Evolutionary conservation across 495 filamentous ascomycete species (phyloP).

Genomic region (Penicillium pancosmium): DNA sequence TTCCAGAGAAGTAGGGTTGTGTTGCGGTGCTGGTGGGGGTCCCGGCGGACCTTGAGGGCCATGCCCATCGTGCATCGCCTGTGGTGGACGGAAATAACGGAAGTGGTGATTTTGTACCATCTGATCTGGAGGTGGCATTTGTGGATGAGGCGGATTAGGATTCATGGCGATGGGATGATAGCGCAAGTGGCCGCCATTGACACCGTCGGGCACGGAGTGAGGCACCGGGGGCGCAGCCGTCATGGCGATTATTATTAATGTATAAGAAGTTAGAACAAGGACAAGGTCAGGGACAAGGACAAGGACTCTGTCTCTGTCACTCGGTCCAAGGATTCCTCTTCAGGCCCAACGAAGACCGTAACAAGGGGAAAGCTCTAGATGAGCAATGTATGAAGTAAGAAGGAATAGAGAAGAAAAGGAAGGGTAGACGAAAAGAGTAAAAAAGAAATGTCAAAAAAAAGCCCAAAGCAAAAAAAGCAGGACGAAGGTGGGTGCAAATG

Average conservation of each 20-base stretch:
- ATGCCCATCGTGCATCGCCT: slow-evolving; percentile 40
- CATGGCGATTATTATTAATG: slow-evolving; percentile 29
- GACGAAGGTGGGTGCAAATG: slow-evolving; percentile 7
- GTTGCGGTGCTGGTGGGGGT: slow-evolving; percentile 30
- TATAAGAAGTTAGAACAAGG: neutral
- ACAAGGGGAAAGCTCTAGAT: neutral
- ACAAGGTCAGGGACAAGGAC: too few relatives aligned
- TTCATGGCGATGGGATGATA: slow-evolving; percentile 55
- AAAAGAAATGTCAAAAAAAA: slow-evolving; percentile 13
- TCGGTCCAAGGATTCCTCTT: neutral
- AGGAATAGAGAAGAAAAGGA: neutral
- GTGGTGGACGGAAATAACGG: slow-evolving; percentile 37
- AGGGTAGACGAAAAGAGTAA: slow-evolving; percentile 9
- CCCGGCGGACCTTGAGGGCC: slow-evolving; percentile 17
- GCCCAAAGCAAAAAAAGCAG: slow-evolving; percentile 6
- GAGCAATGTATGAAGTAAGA: slow-evolving; percentile 8
- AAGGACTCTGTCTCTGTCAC: neutral
- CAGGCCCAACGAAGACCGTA: neutral
- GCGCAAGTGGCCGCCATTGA: slow-evolving; percentile 44
- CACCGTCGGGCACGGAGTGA: slow-evolving; percentile 39
- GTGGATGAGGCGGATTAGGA: slow-evolving; percentile 38
- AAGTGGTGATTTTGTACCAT: slow-evolving; percentile 45
- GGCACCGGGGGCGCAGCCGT: slow-evolving; percentile 46
- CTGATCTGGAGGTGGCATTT: slow-evolving; percentile 38
- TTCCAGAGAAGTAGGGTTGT: slow-evolving; percentile 37